A percentile compares a stretch with the other conserved stretches of the same genome.
These are phyloP conservation scores for Penicillium desertorum DNA, from an alignment of 495 filamentous ascomycete genomes.

Conservation along the genomic window DNA sequence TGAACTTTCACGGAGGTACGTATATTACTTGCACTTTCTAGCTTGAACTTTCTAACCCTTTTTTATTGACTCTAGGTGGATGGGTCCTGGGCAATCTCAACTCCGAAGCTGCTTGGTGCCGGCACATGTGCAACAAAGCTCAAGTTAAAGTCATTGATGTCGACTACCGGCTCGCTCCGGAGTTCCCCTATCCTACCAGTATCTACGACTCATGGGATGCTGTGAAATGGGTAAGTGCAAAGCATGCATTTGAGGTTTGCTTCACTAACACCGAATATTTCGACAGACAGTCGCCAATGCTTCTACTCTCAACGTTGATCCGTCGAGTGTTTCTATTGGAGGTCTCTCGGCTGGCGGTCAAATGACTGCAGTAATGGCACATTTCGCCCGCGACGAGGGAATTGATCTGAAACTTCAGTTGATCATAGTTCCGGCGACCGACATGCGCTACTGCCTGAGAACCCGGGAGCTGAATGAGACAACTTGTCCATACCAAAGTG, in stretches of 20 bases:
- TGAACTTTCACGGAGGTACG: conserved; percentile 44
- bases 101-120: conserved; percentile 41
- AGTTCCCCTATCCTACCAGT: conserved; percentile 31
- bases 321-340: conserved; percentile 48
- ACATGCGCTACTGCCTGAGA: conserved; percentile 26
- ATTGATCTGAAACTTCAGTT: conserved; percentile 32
- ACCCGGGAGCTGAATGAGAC: conserved; percentile 2
- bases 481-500: conserved; percentile 26
- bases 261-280: neutral
- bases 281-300: conserved; percentile 27
- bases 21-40: neutral
- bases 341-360: conserved; percentile 48
- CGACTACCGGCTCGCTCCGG: conserved; percentile 36
- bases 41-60: neutral
- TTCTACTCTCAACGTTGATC: conserved; percentile 44
- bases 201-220: conserved; percentile 41
- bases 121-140: conserved; percentile 44
- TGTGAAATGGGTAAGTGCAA: conserved; percentile 32
- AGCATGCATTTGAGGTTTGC: neutral
- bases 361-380: conserved; percentile 43
- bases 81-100: conserved; percentile 46
- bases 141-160: conserved; percentile 45
- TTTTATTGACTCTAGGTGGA: conserved; percentile 27
- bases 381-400: conserved; percentile 46
- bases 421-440: conserved; percentile 28